Evolutionary conservation across 345 rosid species (phyloP).

Genomic region (Tarenaya hassleriana): DNA sequence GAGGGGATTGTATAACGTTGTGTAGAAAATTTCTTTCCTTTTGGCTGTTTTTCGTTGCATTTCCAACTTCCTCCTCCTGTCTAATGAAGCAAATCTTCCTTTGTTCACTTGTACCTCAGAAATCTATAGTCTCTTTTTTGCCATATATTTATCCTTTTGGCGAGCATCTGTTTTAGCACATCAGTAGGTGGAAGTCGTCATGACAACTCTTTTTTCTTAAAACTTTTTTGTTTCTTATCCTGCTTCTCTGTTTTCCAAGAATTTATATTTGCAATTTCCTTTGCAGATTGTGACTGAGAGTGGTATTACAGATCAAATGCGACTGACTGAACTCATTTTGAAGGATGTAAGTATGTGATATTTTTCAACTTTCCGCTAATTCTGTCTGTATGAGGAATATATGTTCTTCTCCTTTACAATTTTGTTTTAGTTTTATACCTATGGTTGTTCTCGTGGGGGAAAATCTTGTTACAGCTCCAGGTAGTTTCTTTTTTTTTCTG

Average conservation of each 20-base stretch:
- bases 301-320: conserved; percentile 89
- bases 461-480: not conserved
- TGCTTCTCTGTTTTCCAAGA: conserved; percentile 49
- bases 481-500: not conserved
- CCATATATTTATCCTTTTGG: conserved; percentile 4
- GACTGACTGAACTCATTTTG: conserved; percentile 65
- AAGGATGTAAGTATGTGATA: conserved; percentile 56
- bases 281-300: conserved; percentile 66
- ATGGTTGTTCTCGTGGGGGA: not conserved
- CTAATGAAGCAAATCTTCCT: not conserved
- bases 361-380: not conserved
- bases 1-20: not conserved
- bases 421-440: conserved; percentile 8
- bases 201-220: conserved; percentile 7
- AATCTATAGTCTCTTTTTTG: not conserved
- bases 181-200: not conserved
- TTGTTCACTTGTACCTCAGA: conserved; percentile 14
- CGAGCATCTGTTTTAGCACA: conserved; percentile 1
- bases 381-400: not conserved
- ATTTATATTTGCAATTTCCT: conserved; percentile 24
- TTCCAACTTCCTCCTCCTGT: conserved; percentile 3
- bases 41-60: conserved; percentile 4
- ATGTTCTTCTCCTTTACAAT: not conserved
- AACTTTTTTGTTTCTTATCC: conserved; percentile 9
- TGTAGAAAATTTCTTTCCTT: not conserved